A percentile compares a stretch with the other conserved stretches of the same genome.
Conservation (phyloP, 495 filamentous ascomycete species). For the Wilcoxina mikolae region DNA sequence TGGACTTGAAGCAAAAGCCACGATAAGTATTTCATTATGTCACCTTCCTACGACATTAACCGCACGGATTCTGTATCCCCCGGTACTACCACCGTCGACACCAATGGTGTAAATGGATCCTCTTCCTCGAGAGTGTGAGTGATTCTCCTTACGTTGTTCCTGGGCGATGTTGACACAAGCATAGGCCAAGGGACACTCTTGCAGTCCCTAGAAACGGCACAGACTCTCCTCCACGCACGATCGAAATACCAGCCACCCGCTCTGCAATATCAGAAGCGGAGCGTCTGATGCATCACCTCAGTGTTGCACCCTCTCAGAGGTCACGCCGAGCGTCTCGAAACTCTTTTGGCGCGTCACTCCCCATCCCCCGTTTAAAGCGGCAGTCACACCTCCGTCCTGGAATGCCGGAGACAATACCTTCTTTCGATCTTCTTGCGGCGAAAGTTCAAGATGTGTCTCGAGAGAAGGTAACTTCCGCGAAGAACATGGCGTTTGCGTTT, state of each 20-base stretch:
- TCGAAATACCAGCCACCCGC: slow-evolving; percentile 58
- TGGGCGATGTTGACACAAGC: neutral
- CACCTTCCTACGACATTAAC: neutral
- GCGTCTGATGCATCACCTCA: slow-evolving; percentile 60
- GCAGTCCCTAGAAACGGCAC: neutral
- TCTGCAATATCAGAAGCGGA: slow-evolving; percentile 55
- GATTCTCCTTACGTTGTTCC: neutral
- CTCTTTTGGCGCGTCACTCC: slow-evolving; percentile 63
- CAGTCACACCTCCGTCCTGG: slow-evolving; percentile 46
- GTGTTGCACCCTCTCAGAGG: slow-evolving; percentile 49
- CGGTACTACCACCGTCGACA: neutral
- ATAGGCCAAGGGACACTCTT: neutral
- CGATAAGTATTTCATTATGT: neutral
- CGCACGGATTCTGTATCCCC: too few relatives aligned
- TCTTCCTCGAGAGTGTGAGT: neutral
- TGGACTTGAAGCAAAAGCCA: too few relatives aligned
- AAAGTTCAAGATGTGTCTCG: slow-evolving; percentile 57
- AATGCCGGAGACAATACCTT: slow-evolving; percentile 38
- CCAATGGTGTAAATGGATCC: neutral
- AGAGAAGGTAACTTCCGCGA: slow-evolving; percentile 49
- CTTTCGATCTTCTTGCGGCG: slow-evolving; percentile 54
- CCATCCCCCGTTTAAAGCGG: slow-evolving; percentile 58
- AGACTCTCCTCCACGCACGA: slow-evolving; percentile 27
- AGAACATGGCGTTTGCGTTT: slow-evolving; percentile 55
- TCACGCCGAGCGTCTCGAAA: slow-evolving; percentile 57